Conservation (phyloP, 73 alveolate genomes). For the Tetrahymena thermophila region DNA sequence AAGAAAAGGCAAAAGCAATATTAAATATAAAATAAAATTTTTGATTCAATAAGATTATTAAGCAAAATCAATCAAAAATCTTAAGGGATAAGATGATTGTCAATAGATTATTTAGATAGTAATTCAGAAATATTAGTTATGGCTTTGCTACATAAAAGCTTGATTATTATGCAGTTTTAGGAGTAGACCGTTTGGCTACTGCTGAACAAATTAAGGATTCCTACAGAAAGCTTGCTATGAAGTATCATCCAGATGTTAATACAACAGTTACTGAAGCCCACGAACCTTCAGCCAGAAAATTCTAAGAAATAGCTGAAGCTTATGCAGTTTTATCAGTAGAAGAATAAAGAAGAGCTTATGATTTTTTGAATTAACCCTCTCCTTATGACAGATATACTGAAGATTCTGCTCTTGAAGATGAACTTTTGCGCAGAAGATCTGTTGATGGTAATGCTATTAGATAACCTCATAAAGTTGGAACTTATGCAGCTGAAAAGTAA, state of each 20-base stretch:
- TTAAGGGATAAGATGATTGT: not conserved
- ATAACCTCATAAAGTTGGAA: constrained; percentile 4
- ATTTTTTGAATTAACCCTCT: constrained; percentile 12
- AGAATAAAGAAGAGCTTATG: constrained; percentile 69
- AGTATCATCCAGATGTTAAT: constrained; percentile 65
- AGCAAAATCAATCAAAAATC: not conserved
- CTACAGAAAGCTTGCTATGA: constrained; percentile 71
- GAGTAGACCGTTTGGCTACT: constrained; percentile 65
- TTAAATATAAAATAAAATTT: not conserved
- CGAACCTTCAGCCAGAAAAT: constrained; percentile 56
- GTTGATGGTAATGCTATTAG: constrained; percentile 6
- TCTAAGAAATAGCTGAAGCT: constrained; percentile 84
- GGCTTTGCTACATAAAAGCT: not conserved
- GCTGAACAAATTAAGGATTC: constrained; percentile 71
- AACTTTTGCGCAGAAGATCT: not conserved
- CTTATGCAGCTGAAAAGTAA: constrained; percentile 43
- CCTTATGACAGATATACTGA: not conserved
- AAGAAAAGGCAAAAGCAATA: not conserved
- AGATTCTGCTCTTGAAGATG: constrained; percentile 3
- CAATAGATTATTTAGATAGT: not conserved
- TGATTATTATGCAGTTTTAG: constrained; percentile 70
- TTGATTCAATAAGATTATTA: not conserved
- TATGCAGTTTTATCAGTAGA: constrained; percentile 66
- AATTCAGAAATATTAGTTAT: not conserved
- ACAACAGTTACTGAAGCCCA: constrained; percentile 3